phyloP scores from a whole-genome alignment of 805 yeast genomes.

The Metschnikowia corniflorae region DNA sequence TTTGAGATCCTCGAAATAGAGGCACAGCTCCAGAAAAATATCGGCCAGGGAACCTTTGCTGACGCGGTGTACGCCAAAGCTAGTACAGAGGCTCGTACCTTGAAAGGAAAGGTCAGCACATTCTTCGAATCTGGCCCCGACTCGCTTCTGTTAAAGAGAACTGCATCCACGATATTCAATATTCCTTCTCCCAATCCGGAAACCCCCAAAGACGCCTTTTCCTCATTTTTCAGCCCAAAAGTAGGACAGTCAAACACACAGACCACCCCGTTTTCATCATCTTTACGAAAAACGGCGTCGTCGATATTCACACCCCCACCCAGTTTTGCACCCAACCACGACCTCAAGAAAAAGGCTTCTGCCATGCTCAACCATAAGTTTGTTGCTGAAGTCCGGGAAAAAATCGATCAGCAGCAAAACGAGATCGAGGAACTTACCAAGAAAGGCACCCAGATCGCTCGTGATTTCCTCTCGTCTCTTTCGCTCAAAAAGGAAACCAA shows the following conservation, averaged over 20 bases:
- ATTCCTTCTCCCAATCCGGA: too few species aligned
- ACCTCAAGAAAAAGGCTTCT: conserved; percentile 21
- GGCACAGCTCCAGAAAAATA: conserved; percentile 16
- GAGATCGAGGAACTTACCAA: conserved; percentile 24
- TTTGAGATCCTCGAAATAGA: conserved; percentile 32
- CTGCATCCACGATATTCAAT: conserved; percentile 4
- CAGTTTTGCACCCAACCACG: conserved; percentile 6
- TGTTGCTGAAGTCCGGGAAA: conserved; percentile 16
- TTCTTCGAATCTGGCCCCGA: conserved; percentile 11
- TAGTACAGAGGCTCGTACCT: conserved; percentile 3
- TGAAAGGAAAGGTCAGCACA: conserved; percentile 13
- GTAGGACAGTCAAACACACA: not conserved
- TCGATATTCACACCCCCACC: conserved; percentile 9
- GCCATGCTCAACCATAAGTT: conserved; percentile 18
- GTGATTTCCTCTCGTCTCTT: conserved; percentile 22
- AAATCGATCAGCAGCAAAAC: conserved; percentile 19
- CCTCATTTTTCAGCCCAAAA: conserved; percentile 3
- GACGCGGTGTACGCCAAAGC: conserved; percentile 11
- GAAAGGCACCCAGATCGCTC: conserved; percentile 27
- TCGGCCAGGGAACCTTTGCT: conserved; percentile 11
- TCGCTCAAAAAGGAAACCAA: conserved; percentile 23
- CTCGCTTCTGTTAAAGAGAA: conserved; percentile 1
- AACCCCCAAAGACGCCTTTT: not conserved
- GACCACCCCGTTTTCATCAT: not conserved
- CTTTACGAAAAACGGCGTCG: conserved; percentile 6